phyloP scores from a whole-genome alignment of 768 basidiomycete species.

The Amyloporia xantha region DNA sequence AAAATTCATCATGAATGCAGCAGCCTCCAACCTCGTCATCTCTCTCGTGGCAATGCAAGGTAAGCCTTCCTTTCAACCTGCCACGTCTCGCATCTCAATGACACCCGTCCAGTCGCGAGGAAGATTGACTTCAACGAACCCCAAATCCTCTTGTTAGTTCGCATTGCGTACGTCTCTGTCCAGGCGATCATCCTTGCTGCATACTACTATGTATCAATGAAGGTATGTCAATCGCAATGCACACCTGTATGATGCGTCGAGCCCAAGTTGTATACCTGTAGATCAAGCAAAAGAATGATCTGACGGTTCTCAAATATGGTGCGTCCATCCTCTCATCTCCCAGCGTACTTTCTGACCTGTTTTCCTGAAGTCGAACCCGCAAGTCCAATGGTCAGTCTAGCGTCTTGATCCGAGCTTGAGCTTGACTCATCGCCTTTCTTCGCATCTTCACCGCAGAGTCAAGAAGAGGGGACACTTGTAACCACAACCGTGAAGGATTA shows the following conservation, averaged over 20 bases:
- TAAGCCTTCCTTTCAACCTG: conserved; percentile 23
- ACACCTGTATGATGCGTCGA: background rate
- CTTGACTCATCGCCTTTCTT: background rate
- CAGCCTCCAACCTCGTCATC: conserved; percentile 76
- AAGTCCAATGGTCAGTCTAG: conserved; percentile 61
- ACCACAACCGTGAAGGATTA: conserved; percentile 95
- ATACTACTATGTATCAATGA: conserved; percentile 76
- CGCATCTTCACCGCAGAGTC: conserved; percentile 33
- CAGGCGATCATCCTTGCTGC: conserved; percentile 65
- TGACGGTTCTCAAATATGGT: conserved; percentile 95
- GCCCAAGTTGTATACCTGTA: conserved; percentile 23
- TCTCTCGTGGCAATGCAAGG: conserved; percentile 93
- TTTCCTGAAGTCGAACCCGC: conserved; percentile 58
- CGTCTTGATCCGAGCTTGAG: background rate
- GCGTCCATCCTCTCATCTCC: conserved; percentile 21
- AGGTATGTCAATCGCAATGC: conserved; percentile 38
- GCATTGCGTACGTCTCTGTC: conserved; percentile 71
- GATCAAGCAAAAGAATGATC: conserved; percentile 95
- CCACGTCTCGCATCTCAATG: background rate
- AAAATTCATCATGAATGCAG: conserved; percentile 55
- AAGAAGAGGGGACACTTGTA: conserved; percentile 65
- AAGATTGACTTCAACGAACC: conserved; percentile 91
- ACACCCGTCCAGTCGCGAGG: conserved; percentile 60
- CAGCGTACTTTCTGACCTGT: background rate
- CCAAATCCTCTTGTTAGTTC: conserved; percentile 70